Conservation (phyloP, 78 protist species). For the Dictyostelium brefeldianum region DNA sequence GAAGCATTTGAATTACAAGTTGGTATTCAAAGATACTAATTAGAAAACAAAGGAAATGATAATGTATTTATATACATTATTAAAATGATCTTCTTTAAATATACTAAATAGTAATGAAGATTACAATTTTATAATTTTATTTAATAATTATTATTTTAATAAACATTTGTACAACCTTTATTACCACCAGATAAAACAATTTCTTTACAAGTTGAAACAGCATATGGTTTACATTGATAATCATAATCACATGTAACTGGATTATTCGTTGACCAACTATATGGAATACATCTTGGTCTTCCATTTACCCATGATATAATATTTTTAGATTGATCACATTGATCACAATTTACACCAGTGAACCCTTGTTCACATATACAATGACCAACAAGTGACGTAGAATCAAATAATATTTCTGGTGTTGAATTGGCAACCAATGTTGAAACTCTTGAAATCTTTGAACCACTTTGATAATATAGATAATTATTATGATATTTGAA, state of each 20-base stretch:
- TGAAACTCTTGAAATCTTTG: neutral
- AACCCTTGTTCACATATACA: slow-evolving; percentile 7
- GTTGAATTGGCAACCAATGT: neutral
- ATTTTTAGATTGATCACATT: neutral
- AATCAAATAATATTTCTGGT: neutral
- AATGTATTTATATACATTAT: too few species aligned
- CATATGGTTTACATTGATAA: neutral
- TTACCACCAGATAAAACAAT: neutral
- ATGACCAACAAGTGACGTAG: neutral
- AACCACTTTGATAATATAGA: neutral
- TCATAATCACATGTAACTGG: neutral
- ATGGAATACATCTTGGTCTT: slow-evolving; percentile 9
- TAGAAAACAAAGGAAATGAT: too few species aligned
- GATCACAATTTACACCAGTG: neutral
- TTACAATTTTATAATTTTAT: too few species aligned
- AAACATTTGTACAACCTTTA: neutral
- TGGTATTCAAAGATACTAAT: too few species aligned
- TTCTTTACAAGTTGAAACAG: neutral
- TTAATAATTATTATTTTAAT: too few species aligned
- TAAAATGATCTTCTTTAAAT: too few species aligned
- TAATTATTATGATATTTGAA: slow-evolving; percentile 8
- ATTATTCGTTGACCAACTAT: neutral
- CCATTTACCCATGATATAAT: neutral
- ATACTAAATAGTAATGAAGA: too few species aligned
- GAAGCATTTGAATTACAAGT: slow-evolving; percentile 89